Evolutionary conservation across 257 asterid species (phyloP).

Genomic region (Salvia splendens): DNA sequence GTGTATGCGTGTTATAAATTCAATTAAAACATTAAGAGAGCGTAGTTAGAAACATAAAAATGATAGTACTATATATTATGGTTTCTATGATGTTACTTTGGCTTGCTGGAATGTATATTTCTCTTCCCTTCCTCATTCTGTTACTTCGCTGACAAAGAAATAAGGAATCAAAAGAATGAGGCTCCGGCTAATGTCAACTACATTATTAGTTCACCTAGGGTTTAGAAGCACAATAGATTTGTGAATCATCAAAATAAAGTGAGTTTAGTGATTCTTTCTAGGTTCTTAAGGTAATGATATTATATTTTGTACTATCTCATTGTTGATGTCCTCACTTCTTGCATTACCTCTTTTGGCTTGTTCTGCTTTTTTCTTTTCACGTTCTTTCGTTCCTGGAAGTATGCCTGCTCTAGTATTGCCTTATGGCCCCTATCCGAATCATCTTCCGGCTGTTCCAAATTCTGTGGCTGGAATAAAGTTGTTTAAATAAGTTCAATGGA

Average conservation of each 20-base stretch:
- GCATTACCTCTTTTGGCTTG: slow-evolving; percentile 1
- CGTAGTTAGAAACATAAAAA: slow-evolving; percentile 12
- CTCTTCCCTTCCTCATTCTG: not conserved
- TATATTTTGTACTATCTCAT: slow-evolving; percentile 22
- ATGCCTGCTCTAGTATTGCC: slow-evolving; percentile 12
- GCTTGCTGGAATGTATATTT: slow-evolving; percentile 1
- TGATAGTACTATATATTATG: not conserved
- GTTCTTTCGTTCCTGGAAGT: slow-evolving; percentile 9
- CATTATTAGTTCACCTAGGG: slow-evolving; percentile 5
- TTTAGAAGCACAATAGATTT: slow-evolving; percentile 1
- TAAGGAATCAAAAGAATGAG: slow-evolving; percentile 6
- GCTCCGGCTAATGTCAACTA: not conserved
- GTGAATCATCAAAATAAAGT: not conserved
- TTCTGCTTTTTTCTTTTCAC: not conserved
- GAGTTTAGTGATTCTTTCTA: not conserved
- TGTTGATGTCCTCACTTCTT: not conserved
- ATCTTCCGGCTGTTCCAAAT: slow-evolving; percentile 10
- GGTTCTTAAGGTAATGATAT: slow-evolving; percentile 13
- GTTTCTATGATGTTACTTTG: slow-evolving; percentile 11
- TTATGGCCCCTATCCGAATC: not conserved
- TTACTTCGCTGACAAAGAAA: not conserved
- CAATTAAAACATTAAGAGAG: slow-evolving; percentile 12
- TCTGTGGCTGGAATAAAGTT: slow-evolving; percentile 19
- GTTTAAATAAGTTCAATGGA: not conserved
- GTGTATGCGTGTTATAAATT: slow-evolving; percentile 15